Conservation (phyloP, 208 protist genomes). For the Pavlovales sp. region DNA sequence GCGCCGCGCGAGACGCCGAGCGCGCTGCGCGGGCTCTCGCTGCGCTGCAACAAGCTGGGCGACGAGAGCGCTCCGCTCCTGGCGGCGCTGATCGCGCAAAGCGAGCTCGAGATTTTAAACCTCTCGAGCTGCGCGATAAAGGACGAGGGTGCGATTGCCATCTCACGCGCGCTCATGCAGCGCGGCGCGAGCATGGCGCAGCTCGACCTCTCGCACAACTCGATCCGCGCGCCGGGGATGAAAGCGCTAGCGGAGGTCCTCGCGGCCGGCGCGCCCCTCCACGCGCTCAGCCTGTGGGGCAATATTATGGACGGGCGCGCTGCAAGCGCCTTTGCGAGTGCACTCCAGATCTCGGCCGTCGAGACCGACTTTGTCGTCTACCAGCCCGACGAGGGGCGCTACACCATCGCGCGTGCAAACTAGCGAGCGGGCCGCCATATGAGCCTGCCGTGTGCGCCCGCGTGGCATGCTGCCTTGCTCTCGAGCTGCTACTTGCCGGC, state of each 20-base stretch:
- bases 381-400: background rate
- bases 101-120: background rate
- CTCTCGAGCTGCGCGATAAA: background rate
- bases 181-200: background rate
- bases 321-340: background rate
- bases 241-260: background rate
- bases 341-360: background rate
- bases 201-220: background rate
- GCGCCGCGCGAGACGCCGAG: background rate
- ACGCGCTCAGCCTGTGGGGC: background rate
- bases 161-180: background rate
- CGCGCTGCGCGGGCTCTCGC: background rate
- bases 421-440: no score
- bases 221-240: background rate
- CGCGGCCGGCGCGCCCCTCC: background rate
- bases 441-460: no score
- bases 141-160: background rate
- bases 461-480: no score
- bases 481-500: no score
- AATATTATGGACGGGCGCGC: background rate
- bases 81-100: background rate
- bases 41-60: background rate
- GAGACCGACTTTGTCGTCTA: background rate
- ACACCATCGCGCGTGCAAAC: no score
- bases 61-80: background rate